A percentile compares a stretch with the other conserved stretches of the same genome.
These are phyloP conservation scores for Daldinia sp. DNA, from an alignment of 2,329 filamentous ascomycete genomes.

Conservation along the genomic window DNA sequence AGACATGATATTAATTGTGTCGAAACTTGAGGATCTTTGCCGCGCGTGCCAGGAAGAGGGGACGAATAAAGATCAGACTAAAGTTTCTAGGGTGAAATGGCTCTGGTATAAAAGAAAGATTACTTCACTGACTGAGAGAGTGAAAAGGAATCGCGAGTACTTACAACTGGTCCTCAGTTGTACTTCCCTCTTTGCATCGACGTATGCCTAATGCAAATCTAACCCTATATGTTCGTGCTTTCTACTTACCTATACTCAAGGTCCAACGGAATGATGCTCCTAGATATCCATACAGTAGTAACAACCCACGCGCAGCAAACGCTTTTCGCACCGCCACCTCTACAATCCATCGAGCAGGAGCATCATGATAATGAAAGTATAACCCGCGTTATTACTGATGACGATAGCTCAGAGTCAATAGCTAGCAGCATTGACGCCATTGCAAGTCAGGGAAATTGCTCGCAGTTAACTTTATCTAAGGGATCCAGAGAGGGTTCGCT, in stretches of 20 bases:
- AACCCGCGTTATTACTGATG: not conserved
- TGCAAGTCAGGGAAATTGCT: not conserved
- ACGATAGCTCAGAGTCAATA: not conserved
- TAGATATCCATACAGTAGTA: conserved; percentile 24
- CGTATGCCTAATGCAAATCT: not conserved
- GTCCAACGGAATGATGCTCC: conserved; percentile 16
- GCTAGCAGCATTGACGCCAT: not conserved
- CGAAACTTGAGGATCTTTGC: conserved; percentile 4
- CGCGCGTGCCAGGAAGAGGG: not conserved
- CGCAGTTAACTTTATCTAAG: not conserved
- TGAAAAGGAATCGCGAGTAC: conserved; percentile 2
- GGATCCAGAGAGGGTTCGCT: not conserved
- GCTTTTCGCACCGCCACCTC: not conserved
- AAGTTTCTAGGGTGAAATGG: conserved; percentile 11
- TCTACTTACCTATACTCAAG: conserved; percentile 4
- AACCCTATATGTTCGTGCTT: too few relatives aligned
- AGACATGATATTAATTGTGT: conserved; percentile 1
- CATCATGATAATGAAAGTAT: not conserved
- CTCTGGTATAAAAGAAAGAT: conserved; percentile 12
- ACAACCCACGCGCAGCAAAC: not conserved
- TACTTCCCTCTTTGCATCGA: not conserved
- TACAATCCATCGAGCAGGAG: not conserved
- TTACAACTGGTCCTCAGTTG: conserved; percentile 7
- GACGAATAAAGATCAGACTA: conserved; percentile 5
- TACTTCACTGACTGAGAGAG: not conserved